Base-by-base conservation (phyloP, 1,139 yeast species). In the Debaryomyces udenii region DNA sequence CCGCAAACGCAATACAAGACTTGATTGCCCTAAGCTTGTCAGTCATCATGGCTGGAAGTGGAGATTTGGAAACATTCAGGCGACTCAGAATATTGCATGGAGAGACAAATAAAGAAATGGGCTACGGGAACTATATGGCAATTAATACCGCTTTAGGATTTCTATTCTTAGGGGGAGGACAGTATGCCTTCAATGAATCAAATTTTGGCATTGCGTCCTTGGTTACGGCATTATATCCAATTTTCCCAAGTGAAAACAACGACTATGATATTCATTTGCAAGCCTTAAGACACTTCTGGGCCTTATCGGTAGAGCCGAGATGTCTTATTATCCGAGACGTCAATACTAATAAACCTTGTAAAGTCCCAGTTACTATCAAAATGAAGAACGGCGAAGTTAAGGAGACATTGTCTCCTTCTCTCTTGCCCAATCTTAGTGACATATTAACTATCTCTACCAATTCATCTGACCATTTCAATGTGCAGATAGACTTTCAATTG, bases 211-310 rank as follows among this genome's bases (percentile, higher is more conserved):
- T 86, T 45, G 96, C 95, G 0, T 68, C 84, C n/a, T 69, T 89
- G 46, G 70, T 90, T 1, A 78, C 86, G 0, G 78, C 96, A 2
- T 70, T 84, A 36, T 85, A 86, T 48, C 96, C 97, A 0, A 74
- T 86, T 4, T 82, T 81, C 49, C 88, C 94, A 1, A 64, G 57
- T 40, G 71, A 61, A 14, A 59, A 57, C 29, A 59, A 64, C 24
- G 78, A 70, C 17, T 64, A 68, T 42, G 81, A 78, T 41, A 78
- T 84, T 11, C 89, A 87, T 56, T 64, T 93, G 41, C 96, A 90
- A 59, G 96, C 96, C 1, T 68, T 91, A 35, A 74, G 96, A 37
- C 96, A 90, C 60, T 84, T 94, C 49, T 94, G 99, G 98, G 86
- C 91, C 0, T 66, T 93, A 47, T 80, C 96, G 0, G 85, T 86